Evolutionary conservation across 2,329 filamentous ascomycete species (phyloP), one percentile per base, ranked within the genome.

Genomic region (Zalaria obscura): DNA sequence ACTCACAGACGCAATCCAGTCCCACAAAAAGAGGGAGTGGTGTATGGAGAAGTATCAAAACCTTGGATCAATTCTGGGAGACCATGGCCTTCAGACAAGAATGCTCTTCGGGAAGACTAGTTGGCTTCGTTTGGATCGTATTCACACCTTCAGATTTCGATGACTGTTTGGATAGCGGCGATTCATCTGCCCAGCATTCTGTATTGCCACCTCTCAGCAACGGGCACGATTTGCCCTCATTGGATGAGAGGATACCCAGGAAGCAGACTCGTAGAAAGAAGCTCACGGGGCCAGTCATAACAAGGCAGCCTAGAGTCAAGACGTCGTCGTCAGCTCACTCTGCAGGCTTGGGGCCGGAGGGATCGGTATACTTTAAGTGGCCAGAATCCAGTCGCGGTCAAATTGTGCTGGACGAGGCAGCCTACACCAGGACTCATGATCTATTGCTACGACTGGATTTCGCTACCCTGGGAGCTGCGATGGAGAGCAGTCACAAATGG

Each of bases 61-160:
- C 78, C 0, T 65, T 98, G 34, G 83, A 88, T n/a, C 79, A 88
- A 50, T 98, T 98, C 55, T 98, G 91, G 91, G 91, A 98, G 47
- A 83, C 93, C 73, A 96, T 98, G 89, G 81, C 88, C 0, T 96
- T 84, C 56, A 73, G 91, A 43, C 91, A 96, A 58, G 91, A 98
- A 56, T 98, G 91, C 55, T 94, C 88, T 1, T 85, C 87, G 29
- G 93, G 91, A 0, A 73, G 88, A 11, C 71, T 94, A 55, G 93
- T 94, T 0, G 93, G 93, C 0, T 98, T 98, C 51, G 71, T 96
- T 26, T 98, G 93, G 89, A 66, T 95, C 26, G 80, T 95, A 0
- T 82, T 95, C 37, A 72, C 69, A 49, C 80, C 86, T 3, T 26
- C 42, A 32, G 39, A 44, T 4, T 32, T 32, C 2, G 7, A 32